These are phyloP conservation scores for Eucalyptus rudis DNA, from an alignment of 345 rosid genomes.

Conservation along the genomic window DNA sequence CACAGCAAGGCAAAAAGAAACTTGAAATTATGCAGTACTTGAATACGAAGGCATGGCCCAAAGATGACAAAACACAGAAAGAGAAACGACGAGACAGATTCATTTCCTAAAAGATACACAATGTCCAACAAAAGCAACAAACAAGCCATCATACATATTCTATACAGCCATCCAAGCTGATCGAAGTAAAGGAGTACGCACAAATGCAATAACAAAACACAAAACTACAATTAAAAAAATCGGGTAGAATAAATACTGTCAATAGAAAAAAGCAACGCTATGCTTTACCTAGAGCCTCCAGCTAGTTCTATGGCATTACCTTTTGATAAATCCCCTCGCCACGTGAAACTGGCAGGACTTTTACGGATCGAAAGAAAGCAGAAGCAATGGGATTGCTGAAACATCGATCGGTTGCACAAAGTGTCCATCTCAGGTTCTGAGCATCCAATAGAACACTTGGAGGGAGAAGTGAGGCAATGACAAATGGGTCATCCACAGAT, in stretches of 20 bases:
- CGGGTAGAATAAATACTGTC: neutral
- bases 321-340: slow-evolving; percentile 96
- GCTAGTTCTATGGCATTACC: slow-evolving; percentile 20
- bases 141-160: neutral
- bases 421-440: slow-evolving; percentile 87
- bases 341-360: slow-evolving; percentile 84
- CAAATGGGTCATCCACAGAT: slow-evolving; percentile 86
- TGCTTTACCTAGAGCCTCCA: neutral
- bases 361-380: slow-evolving; percentile 79
- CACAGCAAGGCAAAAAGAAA: neutral
- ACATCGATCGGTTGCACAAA: slow-evolving; percentile 92
- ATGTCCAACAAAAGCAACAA: neutral
- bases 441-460: slow-evolving; percentile 71
- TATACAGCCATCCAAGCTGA: neutral
- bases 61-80: neutral
- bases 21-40: neutral
- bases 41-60: neutral
- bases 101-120: neutral
- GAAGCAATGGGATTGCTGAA: slow-evolving; percentile 81
- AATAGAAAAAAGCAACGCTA: neutral
- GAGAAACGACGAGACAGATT: neutral
- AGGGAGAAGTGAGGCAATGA: slow-evolving; percentile 88
- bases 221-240: neutral
- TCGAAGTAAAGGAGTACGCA: neutral
- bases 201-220: neutral